Base-by-base conservation (phyloP, 805 yeast species). In the Saccharomycopsis sp. region DNA sequence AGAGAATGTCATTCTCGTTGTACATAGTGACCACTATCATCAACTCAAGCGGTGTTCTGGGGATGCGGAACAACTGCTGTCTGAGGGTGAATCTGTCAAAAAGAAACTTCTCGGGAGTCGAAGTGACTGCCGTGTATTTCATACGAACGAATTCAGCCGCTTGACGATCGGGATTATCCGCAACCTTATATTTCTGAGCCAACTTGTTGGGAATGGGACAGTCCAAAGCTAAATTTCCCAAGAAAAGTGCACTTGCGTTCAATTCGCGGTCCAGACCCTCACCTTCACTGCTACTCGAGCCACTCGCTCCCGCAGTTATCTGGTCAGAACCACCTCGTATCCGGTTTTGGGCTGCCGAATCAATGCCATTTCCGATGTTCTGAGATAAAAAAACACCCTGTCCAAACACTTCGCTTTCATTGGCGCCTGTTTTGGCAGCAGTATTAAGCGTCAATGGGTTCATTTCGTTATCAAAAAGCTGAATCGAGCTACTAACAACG, bases 171-270 rank as follows among this genome's bases (percentile, higher is more conserved):
- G 37, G 29, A 18, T 56, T 53, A 12, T 51, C 64, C 1, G 69
- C 69, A 7, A 60, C 47, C 52, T 74, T 69, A 64, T 79, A 85
- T 64, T 80, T 80, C 50, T 73, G 71, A 41, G 87, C 72, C 55
- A 90, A 75, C 53, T 81, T 77, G 24, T 80, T 79, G 15, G 95
- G 84, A 1, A 90, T 91, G 7, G 96, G 96, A 68, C 96, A 90
- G 71, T 90, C 97, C 59, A 90, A 78, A 34, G 91, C 89, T 68
- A 91, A 79, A 67, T 91, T 90, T 57, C 97, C 97, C 15, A 61
- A 56, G 40, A 61, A 61, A n/a, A 59, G 40, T 3, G 58, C 57
- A 34, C 53, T 55, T 29, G 52, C 57, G 29, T 56, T 54, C 14
- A 59, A 58, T 1, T 52, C 47, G n/a, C 51, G 51, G 12, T 51